A percentile compares a stretch with the other conserved stretches of the same genome.
phyloP scores from a whole-genome alignment of 129 eudicot species.

The Deinandra increscens region DNA sequence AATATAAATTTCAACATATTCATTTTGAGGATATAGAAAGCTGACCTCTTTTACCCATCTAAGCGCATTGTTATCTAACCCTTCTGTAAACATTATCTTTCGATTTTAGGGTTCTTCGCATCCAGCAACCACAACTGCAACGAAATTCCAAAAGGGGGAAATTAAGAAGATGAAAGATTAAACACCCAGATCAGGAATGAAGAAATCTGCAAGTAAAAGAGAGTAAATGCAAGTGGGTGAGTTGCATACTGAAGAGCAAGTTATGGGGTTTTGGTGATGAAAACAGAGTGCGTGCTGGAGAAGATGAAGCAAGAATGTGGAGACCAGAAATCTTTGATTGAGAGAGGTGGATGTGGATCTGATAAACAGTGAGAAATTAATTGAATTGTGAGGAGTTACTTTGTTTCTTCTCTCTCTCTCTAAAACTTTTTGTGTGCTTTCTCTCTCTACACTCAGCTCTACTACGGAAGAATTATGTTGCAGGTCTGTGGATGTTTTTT shows the following conservation, averaged over 20 bases:
- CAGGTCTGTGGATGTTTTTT: no score
- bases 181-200: neutral
- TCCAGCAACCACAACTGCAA: constrained; percentile 20
- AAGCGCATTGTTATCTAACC: constrained; percentile 75
- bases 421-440: constrained; percentile 5
- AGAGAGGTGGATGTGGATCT: constrained; percentile 24
- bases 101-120: constrained; percentile 27
- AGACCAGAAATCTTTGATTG: constrained; percentile 18
- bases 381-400: neutral
- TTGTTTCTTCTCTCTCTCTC: constrained; percentile 9
- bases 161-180: neutral
- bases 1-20: neutral
- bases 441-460: constrained; percentile 6
- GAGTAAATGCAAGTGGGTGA: neutral
- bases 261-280: neutral
- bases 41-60: constrained; percentile 75
- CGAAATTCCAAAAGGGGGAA: neutral
- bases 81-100: constrained; percentile 68
- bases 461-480: neutral
- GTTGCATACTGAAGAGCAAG: constrained; percentile 11
- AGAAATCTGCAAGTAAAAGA: constrained; percentile 2
- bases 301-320: constrained; percentile 15
- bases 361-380: constrained; percentile 18
- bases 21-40: neutral
- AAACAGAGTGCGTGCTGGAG: constrained; percentile 14